Conservation (phyloP, 768 basidiomycete species). For the Mycena albidolilacea region DNA sequence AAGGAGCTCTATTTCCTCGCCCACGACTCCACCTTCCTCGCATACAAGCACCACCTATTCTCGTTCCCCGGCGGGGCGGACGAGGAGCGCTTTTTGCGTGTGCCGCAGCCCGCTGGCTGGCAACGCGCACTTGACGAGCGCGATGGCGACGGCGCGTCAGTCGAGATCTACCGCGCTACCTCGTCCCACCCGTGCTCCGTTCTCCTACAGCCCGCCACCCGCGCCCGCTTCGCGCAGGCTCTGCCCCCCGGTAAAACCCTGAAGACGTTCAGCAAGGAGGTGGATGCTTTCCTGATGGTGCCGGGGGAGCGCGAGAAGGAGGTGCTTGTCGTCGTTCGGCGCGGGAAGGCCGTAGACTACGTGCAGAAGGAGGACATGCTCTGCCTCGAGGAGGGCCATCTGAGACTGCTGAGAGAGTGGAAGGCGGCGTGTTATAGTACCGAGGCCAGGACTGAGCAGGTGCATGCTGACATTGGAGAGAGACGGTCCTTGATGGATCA, state of each 20-base stretch:
- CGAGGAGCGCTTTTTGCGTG: not conserved
- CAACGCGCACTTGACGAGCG: constrained; percentile 9
- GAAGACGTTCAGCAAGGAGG: not conserved
- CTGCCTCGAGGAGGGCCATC: constrained; percentile 14
- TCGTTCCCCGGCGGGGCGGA: not conserved
- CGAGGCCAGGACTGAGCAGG: too few relatives aligned
- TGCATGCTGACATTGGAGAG: too few relatives aligned
- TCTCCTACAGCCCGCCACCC: constrained; percentile 9
- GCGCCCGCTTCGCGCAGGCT: constrained; percentile 12
- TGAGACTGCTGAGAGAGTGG: not conserved
- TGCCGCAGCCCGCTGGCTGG: constrained; percentile 22
- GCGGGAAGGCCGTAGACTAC: constrained; percentile 9
- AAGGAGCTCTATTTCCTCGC: constrained; percentile 22
- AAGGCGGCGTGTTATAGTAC: too few relatives aligned
- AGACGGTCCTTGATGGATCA: too few relatives aligned
- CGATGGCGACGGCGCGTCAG: not conserved
- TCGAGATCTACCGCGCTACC: constrained; percentile 15
- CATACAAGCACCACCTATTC: not conserved
- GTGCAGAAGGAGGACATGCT: constrained; percentile 16
- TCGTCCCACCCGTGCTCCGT: not conserved
- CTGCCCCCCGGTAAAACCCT: constrained; percentile 8
- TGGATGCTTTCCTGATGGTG: constrained; percentile 12
- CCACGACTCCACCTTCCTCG: constrained; percentile 12
- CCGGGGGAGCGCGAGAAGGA: constrained; percentile 20
- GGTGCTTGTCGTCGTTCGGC: constrained; percentile 17